Percentiles rank a stretch among this genome's conserved stretches.
These are phyloP conservation scores for Trichocladium uniseriatum DNA, from an alignment of 495 filamentous ascomycete species.

Conservation along the genomic window DNA sequence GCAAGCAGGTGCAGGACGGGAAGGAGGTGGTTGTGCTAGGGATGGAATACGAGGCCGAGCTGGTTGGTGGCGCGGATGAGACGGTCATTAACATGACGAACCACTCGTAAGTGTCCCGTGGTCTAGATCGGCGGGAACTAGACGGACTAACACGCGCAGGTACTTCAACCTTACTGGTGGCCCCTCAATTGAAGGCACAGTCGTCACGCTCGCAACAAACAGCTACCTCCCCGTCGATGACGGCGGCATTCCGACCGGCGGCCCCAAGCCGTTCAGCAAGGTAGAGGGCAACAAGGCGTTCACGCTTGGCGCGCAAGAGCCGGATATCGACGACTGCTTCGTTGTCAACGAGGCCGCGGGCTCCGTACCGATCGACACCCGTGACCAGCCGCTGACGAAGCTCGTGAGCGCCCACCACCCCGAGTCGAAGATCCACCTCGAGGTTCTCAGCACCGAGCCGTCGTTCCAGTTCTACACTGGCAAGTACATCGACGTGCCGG, in stretches of 20 bases:
- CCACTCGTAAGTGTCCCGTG: slow-evolving; percentile 58
- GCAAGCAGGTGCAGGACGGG: slow-evolving; percentile 51
- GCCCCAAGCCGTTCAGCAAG: slow-evolving; percentile 47
- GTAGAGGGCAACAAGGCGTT: slow-evolving; percentile 57
- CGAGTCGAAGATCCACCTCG: slow-evolving; percentile 62
- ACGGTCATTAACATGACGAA: slow-evolving; percentile 88
- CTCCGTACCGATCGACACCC: slow-evolving; percentile 66
- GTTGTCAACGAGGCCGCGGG: slow-evolving; percentile 55
- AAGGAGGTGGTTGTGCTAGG: slow-evolving; percentile 58
- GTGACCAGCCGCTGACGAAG: slow-evolving; percentile 49
- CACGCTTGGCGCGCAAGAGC: slow-evolving; percentile 53
- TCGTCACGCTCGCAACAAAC: slow-evolving; percentile 59
- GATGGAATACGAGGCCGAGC: slow-evolving; percentile 81
- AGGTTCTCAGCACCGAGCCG: slow-evolving; percentile 81
- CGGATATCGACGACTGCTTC: slow-evolving; percentile 87
- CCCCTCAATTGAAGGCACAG: slow-evolving; percentile 65
- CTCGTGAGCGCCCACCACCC: slow-evolving; percentile 64
- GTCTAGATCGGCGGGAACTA: neutral
- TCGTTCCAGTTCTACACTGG: slow-evolving; percentile 97
- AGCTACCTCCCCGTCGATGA: slow-evolving; percentile 66
- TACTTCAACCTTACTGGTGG: slow-evolving; percentile 80
- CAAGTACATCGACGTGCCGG: slow-evolving; percentile 69
- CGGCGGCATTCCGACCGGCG: slow-evolving; percentile 56
- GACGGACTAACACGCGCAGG: slow-evolving; percentile 35
- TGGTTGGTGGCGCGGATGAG: slow-evolving; percentile 70